These are phyloP conservation scores for Lichenothelia convexa DNA, from an alignment of 495 filamentous ascomycete genomes.

Conservation along the genomic window DNA sequence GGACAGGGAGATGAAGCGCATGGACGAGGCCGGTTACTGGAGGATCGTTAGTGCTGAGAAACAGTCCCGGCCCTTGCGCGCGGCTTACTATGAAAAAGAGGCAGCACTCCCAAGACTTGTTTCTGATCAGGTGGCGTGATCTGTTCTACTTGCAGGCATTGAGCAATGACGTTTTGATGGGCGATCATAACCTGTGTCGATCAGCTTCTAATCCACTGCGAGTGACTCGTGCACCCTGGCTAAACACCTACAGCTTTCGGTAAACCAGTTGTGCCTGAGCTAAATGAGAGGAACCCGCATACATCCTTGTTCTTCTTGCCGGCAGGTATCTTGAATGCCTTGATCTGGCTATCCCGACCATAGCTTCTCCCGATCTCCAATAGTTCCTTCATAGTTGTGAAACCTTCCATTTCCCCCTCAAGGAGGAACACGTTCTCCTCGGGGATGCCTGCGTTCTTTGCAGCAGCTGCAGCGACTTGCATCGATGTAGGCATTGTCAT, in stretches of 20 bases:
- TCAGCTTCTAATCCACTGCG: slow-evolving; percentile 3
- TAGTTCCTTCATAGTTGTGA: slow-evolving; percentile 31
- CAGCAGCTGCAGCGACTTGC: slow-evolving; percentile 31
- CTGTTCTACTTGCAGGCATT: slow-evolving; percentile 36
- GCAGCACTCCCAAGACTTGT: slow-evolving; percentile 34
- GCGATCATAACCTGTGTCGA: slow-evolving; percentile 34
- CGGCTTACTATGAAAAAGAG: slow-evolving; percentile 30
- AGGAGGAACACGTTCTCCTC: slow-evolving; percentile 33
- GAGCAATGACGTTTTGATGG: slow-evolving; percentile 44
- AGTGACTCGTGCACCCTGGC: neutral
- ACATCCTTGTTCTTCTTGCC: slow-evolving; percentile 35
- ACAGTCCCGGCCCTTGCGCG: slow-evolving; percentile 1
- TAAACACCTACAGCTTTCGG: slow-evolving; percentile 28
- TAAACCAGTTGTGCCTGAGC: slow-evolving; percentile 33
- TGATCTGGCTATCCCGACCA: slow-evolving; percentile 21
- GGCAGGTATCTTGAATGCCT: slow-evolving; percentile 24
- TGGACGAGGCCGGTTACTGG: slow-evolving; percentile 38
- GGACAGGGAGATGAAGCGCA: slow-evolving; percentile 38
- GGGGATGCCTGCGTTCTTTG: slow-evolving; percentile 32
- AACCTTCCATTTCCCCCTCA: slow-evolving; percentile 31
- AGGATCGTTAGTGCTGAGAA: slow-evolving; percentile 20
- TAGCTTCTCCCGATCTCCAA: slow-evolving; percentile 25
- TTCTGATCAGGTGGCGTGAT: slow-evolving; percentile 29
- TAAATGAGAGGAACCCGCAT: slow-evolving; percentile 38
- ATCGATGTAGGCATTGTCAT: slow-evolving; percentile 34